Base-by-base conservation (phyloP, 2,329 filamentous ascomycete genomes). In the Nemania bipapillata region DNA sequence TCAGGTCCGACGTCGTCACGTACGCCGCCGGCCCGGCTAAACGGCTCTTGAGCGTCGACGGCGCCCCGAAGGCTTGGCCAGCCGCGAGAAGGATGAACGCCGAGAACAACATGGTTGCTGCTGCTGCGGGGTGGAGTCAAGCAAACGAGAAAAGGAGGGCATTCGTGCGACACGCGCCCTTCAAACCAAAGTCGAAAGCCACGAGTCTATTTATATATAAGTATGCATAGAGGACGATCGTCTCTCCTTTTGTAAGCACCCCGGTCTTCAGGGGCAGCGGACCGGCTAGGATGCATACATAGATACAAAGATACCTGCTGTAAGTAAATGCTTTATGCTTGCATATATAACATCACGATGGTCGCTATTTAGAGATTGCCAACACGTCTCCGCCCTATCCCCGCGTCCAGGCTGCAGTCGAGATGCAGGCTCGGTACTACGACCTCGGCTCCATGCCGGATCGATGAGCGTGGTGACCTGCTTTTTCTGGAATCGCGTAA, bases 1-100 rank as follows among this genome's bases (percentile, higher is more conserved):
- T 22, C 63, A 65, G 59, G 69, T 62, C 60, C 53, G 63, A 60
- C 54, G 79, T 79, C 1, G 81, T 82, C 60, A 73, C 74, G 67
- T 75, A 81, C 0, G 80, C 79, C 49, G 76, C 67, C 7, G 76
- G 72, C 4, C 73, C 67, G 32, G 74, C 60, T 11, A 64, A 63
- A 8, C 71, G 59, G 49, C 63, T 65, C 42, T 68, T 63, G 26
- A 70, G 24, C 8, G 66, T 26, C 7, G 62, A 50, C 5, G 66
- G 56, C 24, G 59, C 61, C 26, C 67, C 68, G 20, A 76, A 49
- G 4, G 63, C 69, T 30, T 69, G 73, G 22, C 72, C 64, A 20
- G 65, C 65, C 12, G 62, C 68, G 22, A 76, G 52, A 28, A 72
- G 67, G 57, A 67, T 35, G 15, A 76, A 26, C 37, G 68, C 20